Base-by-base conservation (phyloP, 2,329 filamentous ascomycete genomes). In the Volutella citrinella region DNA sequence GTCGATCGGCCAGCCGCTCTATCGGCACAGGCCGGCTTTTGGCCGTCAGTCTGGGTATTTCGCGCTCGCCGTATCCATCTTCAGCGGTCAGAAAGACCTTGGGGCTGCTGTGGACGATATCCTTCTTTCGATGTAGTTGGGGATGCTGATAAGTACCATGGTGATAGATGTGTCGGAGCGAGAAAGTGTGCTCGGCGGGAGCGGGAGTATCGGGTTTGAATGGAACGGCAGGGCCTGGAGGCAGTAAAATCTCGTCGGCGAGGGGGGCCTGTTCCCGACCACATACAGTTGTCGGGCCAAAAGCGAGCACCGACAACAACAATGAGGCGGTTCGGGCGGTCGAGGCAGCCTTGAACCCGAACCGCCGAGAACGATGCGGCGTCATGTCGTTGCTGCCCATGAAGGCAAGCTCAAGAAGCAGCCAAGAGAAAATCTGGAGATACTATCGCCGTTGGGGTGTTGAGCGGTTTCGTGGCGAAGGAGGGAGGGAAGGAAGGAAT, bases 81-180 rank as follows among this genome's bases (percentile, higher is more conserved):
- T 82, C 78, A 32, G 73, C 72, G 10, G 75, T 69, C 36, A 85
- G 67, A 65, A 76, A 84, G 27, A 91, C 65, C 24, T 57, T 57
- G 13, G 57, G 52, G 20, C 71, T 64, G 12, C 81, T 74, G 14
- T 75, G 65, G 25, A 57, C 42, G 19, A 96, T 69, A 59, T 97
- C 88, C 42, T 84, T 72, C 49, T 79, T 82, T 38, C 83, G 76
- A 60, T 96, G 87, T 12, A 96, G 76, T 6, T 73, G 64, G 4
- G 90, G 90, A 49, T 95, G 78, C 48, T 76, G 68, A 60, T 91
- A 77, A 24, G 87, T 85, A 38, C 91, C 91, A 65, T 95, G 90
- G 59, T 96, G 90, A 64, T 87, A 93, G 54, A 97, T 82, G 63
- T 98, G 91, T 52, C 88, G 82, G 36, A 98, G 76, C 7, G 74